Percentiles rank a stretch among this genome's conserved stretches.
phyloP scores from a whole-genome alignment of 1,139 yeast genomes.

The Insectozyma bohioensis region DNA sequence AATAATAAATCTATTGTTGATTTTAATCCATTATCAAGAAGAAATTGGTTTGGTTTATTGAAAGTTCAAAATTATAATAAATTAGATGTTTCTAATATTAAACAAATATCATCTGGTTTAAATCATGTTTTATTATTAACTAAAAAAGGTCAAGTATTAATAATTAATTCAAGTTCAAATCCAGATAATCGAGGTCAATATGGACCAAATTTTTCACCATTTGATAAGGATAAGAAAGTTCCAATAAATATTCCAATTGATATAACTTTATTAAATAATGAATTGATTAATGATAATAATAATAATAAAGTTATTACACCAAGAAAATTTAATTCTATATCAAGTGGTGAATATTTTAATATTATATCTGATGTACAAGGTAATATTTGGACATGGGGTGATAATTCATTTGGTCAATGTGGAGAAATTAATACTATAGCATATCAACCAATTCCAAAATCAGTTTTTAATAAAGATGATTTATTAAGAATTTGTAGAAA shows the following conservation, averaged over 20 bases:
- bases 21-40: constrained; percentile 18
- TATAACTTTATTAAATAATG: constrained; percentile 37
- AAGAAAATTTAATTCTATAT: constrained; percentile 56
- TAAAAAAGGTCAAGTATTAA: constrained; percentile 60
- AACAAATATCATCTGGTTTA: constrained; percentile 57
- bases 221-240: constrained; percentile 26
- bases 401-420: constrained; percentile 77
- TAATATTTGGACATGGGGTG: constrained; percentile 80
- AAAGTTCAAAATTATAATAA: constrained; percentile 10
- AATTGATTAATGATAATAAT: constrained; percentile 21
- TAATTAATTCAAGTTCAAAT: constrained; percentile 55
- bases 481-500: constrained; percentile 20
- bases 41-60: constrained; percentile 27
- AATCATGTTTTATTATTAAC: constrained; percentile 67
- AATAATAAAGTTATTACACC: constrained; percentile 30
- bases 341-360: constrained; percentile 75
- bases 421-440: constrained; percentile 67
- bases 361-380: constrained; percentile 65
- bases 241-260: constrained; percentile 33
- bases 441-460: constrained; percentile 66
- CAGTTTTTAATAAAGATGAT: constrained; percentile 34
- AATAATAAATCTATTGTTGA: constrained; percentile 16
- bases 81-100: constrained; percentile 39
- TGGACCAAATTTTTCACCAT: constrained; percentile 77
- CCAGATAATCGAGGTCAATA: constrained; percentile 67